Conservation (phyloP, 257 asterid genomes). For the Solanum ossicruentum region DNA sequence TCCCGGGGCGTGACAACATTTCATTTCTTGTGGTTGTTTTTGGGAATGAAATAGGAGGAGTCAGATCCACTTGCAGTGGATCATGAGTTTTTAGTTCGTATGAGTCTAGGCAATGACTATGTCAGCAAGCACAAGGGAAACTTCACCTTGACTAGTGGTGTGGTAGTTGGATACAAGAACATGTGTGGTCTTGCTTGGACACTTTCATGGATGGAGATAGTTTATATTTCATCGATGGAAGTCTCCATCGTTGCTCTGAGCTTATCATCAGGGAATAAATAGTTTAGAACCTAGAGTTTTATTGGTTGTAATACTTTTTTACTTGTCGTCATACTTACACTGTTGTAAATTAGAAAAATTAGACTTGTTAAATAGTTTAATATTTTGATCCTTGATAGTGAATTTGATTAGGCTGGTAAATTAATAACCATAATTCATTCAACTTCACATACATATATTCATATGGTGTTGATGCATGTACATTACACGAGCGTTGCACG, state of each 20-base stretch:
- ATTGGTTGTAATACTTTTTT: not conserved
- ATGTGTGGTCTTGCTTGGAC: conserved; percentile 51
- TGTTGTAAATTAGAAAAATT: not conserved
- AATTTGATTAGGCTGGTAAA: not conserved
- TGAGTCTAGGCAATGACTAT: conserved; percentile 34
- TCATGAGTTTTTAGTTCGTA: conserved; percentile 54
- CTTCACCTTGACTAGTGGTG: conserved; percentile 55
- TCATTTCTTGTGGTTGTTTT: conserved; percentile 70
- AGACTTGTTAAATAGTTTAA: not conserved
- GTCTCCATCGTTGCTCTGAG: conserved; percentile 67
- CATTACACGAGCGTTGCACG: too few relatives aligned
- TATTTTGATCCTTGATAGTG: not conserved
- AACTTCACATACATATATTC: too few relatives aligned
- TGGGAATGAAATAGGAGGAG: conserved; percentile 59
- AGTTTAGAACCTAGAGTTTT: not conserved
- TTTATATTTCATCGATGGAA: conserved; percentile 46
- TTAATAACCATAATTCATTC: too few relatives aligned
- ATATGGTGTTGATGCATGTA: too few relatives aligned
- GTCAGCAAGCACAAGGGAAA: conserved; percentile 51
- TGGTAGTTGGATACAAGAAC: conserved; percentile 58
- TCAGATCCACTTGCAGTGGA: conserved; percentile 42
- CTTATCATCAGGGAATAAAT: conserved; percentile 27
- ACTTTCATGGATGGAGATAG: conserved; percentile 44
- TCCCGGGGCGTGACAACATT: too few relatives aligned
- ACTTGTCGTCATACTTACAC: not conserved